Base-by-base conservation (phyloP, 352 stramenopile species). In the Phytophthora pisi region DNA sequence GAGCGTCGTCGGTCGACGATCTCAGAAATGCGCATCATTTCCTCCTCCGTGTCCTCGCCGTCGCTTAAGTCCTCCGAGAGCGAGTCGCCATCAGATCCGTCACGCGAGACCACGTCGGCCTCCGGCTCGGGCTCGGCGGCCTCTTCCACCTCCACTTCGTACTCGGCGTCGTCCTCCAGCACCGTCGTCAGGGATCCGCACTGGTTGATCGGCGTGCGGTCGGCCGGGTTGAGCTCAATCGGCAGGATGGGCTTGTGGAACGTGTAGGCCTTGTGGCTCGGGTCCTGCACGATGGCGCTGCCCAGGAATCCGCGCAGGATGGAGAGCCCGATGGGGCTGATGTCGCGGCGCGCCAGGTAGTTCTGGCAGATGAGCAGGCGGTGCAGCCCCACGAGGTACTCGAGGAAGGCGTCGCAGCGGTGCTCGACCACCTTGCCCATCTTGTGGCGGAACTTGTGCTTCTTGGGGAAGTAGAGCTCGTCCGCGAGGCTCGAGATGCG, bases 381-480 rank as follows among this genome's bases (percentile, higher is more conserved):
- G 55, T 92, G 84, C 18, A 89, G 61, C 1, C 69, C 78, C 61
- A 88, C 74, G 40, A 91, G 73, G 55, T 86, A 90, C 46, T 87
- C 76, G 23, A 91, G 78, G 49, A 92, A 92, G 11, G 77, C 75
- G 24, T 88, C 72, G 50, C 82, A 85, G 24, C 81, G 82, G 46
- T 90, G 81, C 55, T 90, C 79, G 26, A 90, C 67, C 23, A 89
- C 70, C 9, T 82, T 88, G 52, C 64, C 70, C 52, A 77, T 72
- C 24, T 84, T 81, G 49, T 76, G 69, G 18, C 77, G 77, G 54
- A 91, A 84, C 62, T 82, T 87, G 68, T 88, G 77, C 60, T 85
- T 89, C 63, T 82, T 82, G 16, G 84, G 84, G 62, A 92, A 92
- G 57, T 88, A 90, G 46, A 91, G 67, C n/a, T 83, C 75, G 42